Evolutionary conservation across 1,284 basidiomycete species (phyloP).

Genomic region (Pyrrhoderma noxium): DNA sequence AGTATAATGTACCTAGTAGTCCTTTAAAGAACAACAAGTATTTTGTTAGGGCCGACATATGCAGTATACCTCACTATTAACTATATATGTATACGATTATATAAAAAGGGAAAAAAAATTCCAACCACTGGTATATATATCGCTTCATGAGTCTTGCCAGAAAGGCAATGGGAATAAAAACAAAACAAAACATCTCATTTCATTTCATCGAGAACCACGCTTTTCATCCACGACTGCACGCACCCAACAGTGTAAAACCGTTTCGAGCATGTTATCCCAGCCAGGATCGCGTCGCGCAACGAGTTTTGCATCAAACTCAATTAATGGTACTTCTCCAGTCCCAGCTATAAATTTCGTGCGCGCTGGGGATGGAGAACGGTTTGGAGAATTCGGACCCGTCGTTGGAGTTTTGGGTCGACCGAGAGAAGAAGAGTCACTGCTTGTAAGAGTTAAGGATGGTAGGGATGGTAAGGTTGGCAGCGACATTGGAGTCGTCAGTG

Average conservation of each 20-base stretch:
- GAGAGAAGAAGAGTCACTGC: constrained; percentile 22
- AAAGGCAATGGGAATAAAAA: too few species aligned
- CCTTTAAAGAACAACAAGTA: too few species aligned
- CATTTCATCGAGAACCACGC: constrained; percentile 35
- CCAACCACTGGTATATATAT: too few species aligned
- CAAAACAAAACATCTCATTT: too few species aligned
- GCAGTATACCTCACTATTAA: too few species aligned
- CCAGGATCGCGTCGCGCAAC: constrained; percentile 68
- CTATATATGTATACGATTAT: too few species aligned
- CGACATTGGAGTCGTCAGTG: constrained; percentile 49
- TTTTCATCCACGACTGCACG: constrained; percentile 61
- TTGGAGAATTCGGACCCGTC: constrained; percentile 10
- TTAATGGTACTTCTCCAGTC: constrained; percentile 23
- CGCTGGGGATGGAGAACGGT: constrained; percentile 22
- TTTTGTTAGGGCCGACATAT: too few species aligned
- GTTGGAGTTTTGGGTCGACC: constrained; percentile 25
- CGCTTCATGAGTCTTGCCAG: too few species aligned
- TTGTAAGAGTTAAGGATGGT: constrained; percentile 19
- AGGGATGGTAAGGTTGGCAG: constrained; percentile 26
- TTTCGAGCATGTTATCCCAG: constrained; percentile 75
- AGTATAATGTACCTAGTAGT: too few species aligned
- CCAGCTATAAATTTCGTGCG: constrained; percentile 24
- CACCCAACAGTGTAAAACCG: constrained; percentile 58
- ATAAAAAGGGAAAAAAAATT: too few species aligned
- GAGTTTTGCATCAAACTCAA: constrained; percentile 63